Conservation (phyloP, 345 rosid genomes). For the Gossypium raimondii region DNA sequence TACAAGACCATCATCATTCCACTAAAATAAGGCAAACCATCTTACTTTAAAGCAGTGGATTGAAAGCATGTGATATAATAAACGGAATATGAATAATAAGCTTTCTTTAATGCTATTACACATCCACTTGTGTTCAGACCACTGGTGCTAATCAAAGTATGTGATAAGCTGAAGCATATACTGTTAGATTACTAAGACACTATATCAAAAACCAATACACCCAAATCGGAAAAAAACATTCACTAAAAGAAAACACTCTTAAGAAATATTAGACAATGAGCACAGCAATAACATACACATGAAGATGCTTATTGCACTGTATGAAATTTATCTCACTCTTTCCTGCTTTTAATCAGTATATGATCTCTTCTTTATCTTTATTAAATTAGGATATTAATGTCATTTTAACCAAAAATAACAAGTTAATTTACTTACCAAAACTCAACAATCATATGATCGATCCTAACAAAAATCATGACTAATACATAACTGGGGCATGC, state of each 20-base stretch:
- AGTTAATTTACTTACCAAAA: background rate
- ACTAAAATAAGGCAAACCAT: constrained; percentile 14
- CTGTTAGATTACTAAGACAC: background rate
- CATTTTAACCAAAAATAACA: background rate
- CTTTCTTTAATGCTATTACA: background rate
- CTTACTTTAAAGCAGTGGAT: constrained; percentile 12
- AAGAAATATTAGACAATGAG: no score
- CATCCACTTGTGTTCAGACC: background rate
- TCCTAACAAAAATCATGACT: background rate
- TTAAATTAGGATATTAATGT: background rate
- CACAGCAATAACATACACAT: background rate
- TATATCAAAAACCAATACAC: background rate
- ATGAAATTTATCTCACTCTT: background rate
- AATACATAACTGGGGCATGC: background rate
- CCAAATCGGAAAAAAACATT: no score
- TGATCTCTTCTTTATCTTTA: background rate
- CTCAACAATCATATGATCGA: background rate
- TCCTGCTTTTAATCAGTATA: background rate
- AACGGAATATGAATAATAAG: background rate
- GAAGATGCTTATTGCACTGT: background rate
- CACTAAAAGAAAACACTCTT: no score
- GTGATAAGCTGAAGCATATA: background rate
- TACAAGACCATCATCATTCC: constrained; percentile 13
- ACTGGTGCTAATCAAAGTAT: background rate
- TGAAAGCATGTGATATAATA: constrained; percentile 12